Percentiles rank a stretch among this genome's conserved stretches.
These are phyloP conservation scores for Salisapilia sapeloensis DNA, from an alignment of 352 stramenopile species.

Conservation along the genomic window DNA sequence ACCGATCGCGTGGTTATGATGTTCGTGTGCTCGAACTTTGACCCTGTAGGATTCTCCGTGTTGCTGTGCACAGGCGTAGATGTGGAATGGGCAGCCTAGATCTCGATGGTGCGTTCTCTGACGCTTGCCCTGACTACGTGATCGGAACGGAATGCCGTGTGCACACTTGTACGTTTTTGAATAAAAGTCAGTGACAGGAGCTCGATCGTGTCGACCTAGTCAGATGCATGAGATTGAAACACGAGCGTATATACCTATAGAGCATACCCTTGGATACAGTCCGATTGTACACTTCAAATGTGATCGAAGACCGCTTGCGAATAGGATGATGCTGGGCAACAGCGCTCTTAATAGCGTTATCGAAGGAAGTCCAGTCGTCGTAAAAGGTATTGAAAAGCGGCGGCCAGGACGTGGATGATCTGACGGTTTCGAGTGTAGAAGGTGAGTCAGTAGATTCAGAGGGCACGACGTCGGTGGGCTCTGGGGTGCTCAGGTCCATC, in stretches of 20 bases:
- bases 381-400: constrained; percentile 61
- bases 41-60: constrained; percentile 44
- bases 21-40: constrained; percentile 47
- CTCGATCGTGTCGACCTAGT: constrained; percentile 44
- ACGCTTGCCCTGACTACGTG: constrained; percentile 44
- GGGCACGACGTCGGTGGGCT: no score
- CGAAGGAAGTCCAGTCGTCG: constrained; percentile 54
- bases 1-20: constrained; percentile 66
- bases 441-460: no score
- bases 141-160: constrained; percentile 70
- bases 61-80: constrained; percentile 58
- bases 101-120: constrained; percentile 49
- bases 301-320: constrained; percentile 66
- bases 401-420: background rate
- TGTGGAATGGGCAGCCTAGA: constrained; percentile 62
- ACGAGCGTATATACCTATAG: background rate
- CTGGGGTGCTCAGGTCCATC: no score
- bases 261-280: constrained; percentile 51
- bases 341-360: constrained; percentile 32
- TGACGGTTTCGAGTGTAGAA: no score
- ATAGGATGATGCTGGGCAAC: constrained; percentile 57
- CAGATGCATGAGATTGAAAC: background rate
- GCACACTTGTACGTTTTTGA: constrained; percentile 78
- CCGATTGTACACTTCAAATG: constrained; percentile 76
- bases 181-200: constrained; percentile 50